Evolutionary conservation across 2,329 filamentous ascomycete species (phyloP).

Genomic region (Basipetospora chlamydospora): DNA sequence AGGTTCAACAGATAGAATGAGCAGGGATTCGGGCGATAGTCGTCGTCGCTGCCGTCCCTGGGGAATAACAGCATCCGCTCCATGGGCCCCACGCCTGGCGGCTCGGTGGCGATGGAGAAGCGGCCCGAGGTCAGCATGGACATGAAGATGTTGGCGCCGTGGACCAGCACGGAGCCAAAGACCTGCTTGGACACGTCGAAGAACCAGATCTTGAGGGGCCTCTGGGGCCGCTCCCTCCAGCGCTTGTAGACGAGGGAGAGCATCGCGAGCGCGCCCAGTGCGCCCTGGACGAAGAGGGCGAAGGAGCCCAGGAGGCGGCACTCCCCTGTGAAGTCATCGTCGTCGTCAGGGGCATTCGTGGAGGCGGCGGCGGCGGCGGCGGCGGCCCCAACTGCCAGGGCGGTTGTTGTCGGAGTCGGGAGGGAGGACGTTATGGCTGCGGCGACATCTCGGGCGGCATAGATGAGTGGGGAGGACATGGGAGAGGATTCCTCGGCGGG

Average conservation of each 20-base stretch:
- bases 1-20: constrained; percentile 92
- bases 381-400: constrained; percentile 15
- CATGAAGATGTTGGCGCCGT: constrained; percentile 89
- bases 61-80: constrained; percentile 20
- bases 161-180: constrained; percentile 79
- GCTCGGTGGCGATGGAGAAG: constrained; percentile 50
- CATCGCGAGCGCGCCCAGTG: constrained; percentile 69
- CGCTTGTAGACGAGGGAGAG: constrained; percentile 85
- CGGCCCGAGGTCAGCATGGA: constrained; percentile 86
- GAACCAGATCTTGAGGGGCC: constrained; percentile 91
- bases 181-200: constrained; percentile 98
- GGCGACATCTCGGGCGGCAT: constrained; percentile 4
- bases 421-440: background rate
- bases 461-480: constrained; percentile 6
- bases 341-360: constrained; percentile 15
- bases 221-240: constrained; percentile 80
- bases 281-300: constrained; percentile 77
- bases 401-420: constrained; percentile 7
- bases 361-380: constrained; percentile 15
- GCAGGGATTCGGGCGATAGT: constrained; percentile 76
- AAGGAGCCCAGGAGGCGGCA: constrained; percentile 83
- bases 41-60: constrained; percentile 31
- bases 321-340: constrained; percentile 47
- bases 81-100: constrained; percentile 23
- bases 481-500: background rate